Evolutionary conservation across 2,329 filamentous ascomycete species (phyloP), one percentile per base, ranked within the genome.

Genomic region (Hypomyces perniciosus): DNA sequence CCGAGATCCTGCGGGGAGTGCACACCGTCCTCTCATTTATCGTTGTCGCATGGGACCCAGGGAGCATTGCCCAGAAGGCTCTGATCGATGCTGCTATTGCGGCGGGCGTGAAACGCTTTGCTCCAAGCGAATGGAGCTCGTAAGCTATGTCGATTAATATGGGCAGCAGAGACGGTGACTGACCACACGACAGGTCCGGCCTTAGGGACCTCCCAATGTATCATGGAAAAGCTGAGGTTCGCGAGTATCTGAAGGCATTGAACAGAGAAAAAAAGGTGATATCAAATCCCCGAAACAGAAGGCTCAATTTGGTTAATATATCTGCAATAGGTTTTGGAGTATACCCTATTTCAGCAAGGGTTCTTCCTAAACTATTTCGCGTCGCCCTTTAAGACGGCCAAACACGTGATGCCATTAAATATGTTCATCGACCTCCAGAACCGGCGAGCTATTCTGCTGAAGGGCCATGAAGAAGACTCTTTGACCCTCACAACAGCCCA

Each of bases 91-190:
- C 81, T 1, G 73, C 79, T 26, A 68, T 81, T 12, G 69, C 70
- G 6, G 81, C 79, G 4, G 79, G 80, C 1, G 79, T 85, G 5
- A 75, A 80, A 58, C 72, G 79, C 5, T 82, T 83, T 65, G 69
- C 84, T 9, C 80, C 81, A 1, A 79, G 78, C 34, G 84, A 87
- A 56, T 86, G 76, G 55, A 66, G 61, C 26, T 65, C 64, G 73
- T 76, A 52, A 62, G 60, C 53, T 4, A 37, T 20, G 39, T 20
- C 20, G 13, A 10, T 43, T 31, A 35, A 53, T 50, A 12, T 54
- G 54, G 5, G 42, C 34, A 7, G 47, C 54, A 7, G 6, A 58
- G 2, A 10, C 49, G 8, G 6, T 59, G 2, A 10, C 49, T 3
- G n/a, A 52, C 27, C 51, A 48, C 1, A 44, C 66, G 10, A 60